Evolutionary conservation across 2,329 filamentous ascomycete genomes (phyloP), one percentile per base, ranked within the genome.

Genomic region (Botrytis medusae): DNA sequence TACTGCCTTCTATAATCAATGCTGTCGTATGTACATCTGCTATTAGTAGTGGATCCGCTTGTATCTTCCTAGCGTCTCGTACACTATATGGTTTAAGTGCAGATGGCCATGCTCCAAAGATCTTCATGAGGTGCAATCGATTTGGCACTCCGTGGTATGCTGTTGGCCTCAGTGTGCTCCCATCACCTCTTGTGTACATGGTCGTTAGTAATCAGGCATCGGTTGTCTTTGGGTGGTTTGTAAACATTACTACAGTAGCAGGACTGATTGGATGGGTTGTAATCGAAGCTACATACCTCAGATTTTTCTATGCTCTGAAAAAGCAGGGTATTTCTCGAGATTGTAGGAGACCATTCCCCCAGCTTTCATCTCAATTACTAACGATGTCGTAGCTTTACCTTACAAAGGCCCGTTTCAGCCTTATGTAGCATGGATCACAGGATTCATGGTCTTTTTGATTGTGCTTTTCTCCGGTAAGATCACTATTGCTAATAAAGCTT

Each of bases 1-100:
- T 87, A 5, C 87, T 95, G 6, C 90, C 92, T 0, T 90, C 89
- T 12, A 87, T 95, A 71, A 91, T 95, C 82, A 95, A 95, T 80
- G 92, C 91, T 51, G 86, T 94, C 46, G 91, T 95, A 77, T 85
- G 94, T 76, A 92, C 90, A 0, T 72, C 70, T 12, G 70, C 70
- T 16, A 68, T 72, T 20, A 72, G 70, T 37, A 72, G 70, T 72
- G 70, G 70, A 25, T 72, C 70, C 20, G 70, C 70, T 44, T 72
- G 70, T 54, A 72, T 72, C 16, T 68, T 60, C n/a, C 62, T 72
- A 3, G 70, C 62, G 20, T 72, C 70, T 12, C 86, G 89, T 62
- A 87, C 88, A 37, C 82, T 91, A 2, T 88, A 89, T 75, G 88
- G 86, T 6, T 83, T 91, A 74, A 89, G 89, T n/a, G 86, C n/a